Evolutionary conservation across 2,329 filamentous ascomycete genomes (phyloP).

Genomic region (Teratosphaeria epicoccoides): DNA sequence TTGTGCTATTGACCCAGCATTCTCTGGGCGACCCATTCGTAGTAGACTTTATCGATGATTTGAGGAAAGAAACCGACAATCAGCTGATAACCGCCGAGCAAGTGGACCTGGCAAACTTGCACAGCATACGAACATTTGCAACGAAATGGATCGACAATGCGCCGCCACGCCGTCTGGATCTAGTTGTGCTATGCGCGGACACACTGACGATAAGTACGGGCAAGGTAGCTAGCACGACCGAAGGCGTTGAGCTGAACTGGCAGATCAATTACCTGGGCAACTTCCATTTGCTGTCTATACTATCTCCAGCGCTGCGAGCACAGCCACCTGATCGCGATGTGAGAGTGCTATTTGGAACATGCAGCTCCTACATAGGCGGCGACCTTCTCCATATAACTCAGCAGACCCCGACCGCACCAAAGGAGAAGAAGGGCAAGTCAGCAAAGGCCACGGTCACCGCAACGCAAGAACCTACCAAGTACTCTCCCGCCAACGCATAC

Average conservation of each 20-base stretch:
- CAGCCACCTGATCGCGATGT: conserved; percentile 94
- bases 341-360: conserved; percentile 74
- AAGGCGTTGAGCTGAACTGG: conserved; percentile 84
- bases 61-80: conserved; percentile 67
- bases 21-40: conserved; percentile 76
- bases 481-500: conserved; percentile 36
- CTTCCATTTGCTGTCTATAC: conserved; percentile 84
- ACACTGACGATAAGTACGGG: conserved; percentile 52
- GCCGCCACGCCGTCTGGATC: conserved; percentile 78
- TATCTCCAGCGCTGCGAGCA: conserved; percentile 78
- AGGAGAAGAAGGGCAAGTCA: conserved; percentile 50
- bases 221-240: conserved; percentile 50
- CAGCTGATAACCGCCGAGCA: conserved; percentile 90
- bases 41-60: conserved; percentile 81
- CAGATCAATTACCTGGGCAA: conserved; percentile 92
- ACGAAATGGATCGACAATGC: conserved; percentile 97
- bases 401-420: conserved; percentile 33
- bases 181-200: conserved; percentile 78
- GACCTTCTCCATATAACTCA: conserved; percentile 50
- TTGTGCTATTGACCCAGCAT: conserved; percentile 79
- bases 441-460: conserved; percentile 22
- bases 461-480: conserved; percentile 23
- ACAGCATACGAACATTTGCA: conserved; percentile 84
- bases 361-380: conserved; percentile 75
- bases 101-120: conserved; percentile 77